Percentiles rank a stretch among this genome's conserved stretches.
Evolutionary conservation across 768 basidiomycete species (phyloP).

Genomic region (Pleurotus ostreatus): DNA sequence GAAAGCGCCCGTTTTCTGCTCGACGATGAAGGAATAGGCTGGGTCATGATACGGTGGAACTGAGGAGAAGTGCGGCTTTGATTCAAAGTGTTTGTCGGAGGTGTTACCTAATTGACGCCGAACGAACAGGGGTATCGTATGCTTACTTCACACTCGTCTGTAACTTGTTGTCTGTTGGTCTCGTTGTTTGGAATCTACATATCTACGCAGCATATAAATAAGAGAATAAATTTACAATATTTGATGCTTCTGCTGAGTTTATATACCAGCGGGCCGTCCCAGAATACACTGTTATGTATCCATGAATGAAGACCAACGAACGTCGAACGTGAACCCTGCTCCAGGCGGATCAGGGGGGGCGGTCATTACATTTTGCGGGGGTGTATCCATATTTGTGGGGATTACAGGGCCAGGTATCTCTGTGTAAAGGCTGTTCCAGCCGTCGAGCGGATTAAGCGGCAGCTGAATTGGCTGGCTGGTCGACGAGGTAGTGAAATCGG

Average conservation of each 20-base stretch:
- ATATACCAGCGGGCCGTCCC: not conserved
- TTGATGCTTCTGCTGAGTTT: not conserved
- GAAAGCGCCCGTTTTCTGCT: conserved; percentile 1
- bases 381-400: not conserved
- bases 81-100: not conserved
- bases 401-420: not conserved
- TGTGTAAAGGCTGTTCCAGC: conserved; percentile 2
- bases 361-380: not conserved
- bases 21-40: conserved; percentile 1
- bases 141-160: too few relatives aligned
- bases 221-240: not conserved
- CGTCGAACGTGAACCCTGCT: not conserved
- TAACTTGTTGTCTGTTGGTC: too few relatives aligned
- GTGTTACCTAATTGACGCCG: too few relatives aligned
- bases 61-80: not conserved
- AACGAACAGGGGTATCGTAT: not conserved
- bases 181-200: too few relatives aligned
- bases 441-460: not conserved
- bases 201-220: too few relatives aligned
- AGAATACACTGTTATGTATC: not conserved
- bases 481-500: not conserved
- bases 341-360: not conserved
- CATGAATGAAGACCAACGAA: conserved; percentile 7
- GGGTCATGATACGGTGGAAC: not conserved
- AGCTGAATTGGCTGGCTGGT: not conserved